Evolutionary conservation across 176 grass and related monocot genomes (phyloP), one percentile per base, ranked within the genome.

Genomic region (Triticum monococcum): DNA sequence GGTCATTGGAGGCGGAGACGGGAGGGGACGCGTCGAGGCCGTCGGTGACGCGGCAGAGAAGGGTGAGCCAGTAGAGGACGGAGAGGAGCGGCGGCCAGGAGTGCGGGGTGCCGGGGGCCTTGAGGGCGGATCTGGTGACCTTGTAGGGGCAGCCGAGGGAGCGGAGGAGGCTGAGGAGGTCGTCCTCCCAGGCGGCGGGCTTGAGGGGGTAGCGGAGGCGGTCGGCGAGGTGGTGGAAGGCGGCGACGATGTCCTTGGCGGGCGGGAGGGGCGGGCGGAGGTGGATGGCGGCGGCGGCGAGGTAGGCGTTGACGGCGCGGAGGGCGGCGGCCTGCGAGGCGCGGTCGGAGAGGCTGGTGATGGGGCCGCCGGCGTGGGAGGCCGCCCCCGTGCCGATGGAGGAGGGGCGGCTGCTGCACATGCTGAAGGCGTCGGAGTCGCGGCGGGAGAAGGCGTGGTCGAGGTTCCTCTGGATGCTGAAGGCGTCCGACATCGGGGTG

Each of bases 91-190:
- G 81, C 7, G 97, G 97, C 97, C 97, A 96, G 8, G 85, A 79
- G 77, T 94, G 97, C 83, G 94, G 97, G 50, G 94, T 94, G 33
- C 94, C 87, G 12, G 97, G 94, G 45, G 89, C 90, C 48, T 94
- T 92, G 54, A 99, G 94, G 3, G 90, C 89, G 38, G 97, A 98
- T 36, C 86, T 81, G 52, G 83, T 90, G 67, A 94, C 82, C 79
- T 91, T 96, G 61, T 79, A 25, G 5, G 94, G 90, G 48, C 90
- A 96, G 4, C 32, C 30, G 11, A 96, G 75, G 12, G 84, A 1
- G 26, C 82, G 88, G n/a, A 98, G 91, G 68, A 86, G 20, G 1
- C 2, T 2, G 78, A 90, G 76, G 12, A 98, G 81, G 59, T 98
- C 93, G 0, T 92, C 93, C 59, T 96, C 88, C 59, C 95, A 87